Conservation (phyloP, 148 eudicot species). For the Fagopyrum esculentum region DNA sequence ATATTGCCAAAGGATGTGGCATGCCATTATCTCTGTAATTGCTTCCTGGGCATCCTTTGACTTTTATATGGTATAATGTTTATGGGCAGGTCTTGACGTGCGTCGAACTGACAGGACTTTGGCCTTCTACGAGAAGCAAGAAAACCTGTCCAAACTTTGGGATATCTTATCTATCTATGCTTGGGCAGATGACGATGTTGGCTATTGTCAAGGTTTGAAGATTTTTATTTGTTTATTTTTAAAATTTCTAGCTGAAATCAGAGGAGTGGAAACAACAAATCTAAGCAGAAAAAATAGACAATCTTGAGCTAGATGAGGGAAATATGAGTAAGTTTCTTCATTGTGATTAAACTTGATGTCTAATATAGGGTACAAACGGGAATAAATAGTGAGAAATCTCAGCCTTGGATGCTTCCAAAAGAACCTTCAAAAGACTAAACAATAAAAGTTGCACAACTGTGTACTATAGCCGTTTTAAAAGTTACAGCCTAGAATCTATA, state of each 20-base stretch:
- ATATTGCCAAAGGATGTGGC: not conserved
- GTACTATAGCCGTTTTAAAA: too few species aligned
- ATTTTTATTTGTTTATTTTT: not conserved
- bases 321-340: too few species aligned
- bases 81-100: constrained; percentile 81
- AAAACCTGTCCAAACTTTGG: constrained; percentile 87
- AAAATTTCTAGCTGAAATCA: not conserved
- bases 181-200: constrained; percentile 87
- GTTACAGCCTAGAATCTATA: too few species aligned
- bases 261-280: too few species aligned
- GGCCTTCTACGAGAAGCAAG: constrained; percentile 79
- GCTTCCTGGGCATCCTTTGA: constrained; percentile 8
- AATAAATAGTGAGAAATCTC: too few species aligned
- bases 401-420: too few species aligned
- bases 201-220: constrained; percentile 83
- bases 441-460: too few species aligned
- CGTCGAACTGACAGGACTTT: constrained; percentile 88
- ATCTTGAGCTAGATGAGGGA: too few species aligned
- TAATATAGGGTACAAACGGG: too few species aligned
- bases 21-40: not conserved
- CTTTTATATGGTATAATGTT: constrained; percentile 14
- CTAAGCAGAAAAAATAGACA: too few species aligned
- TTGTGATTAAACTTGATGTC: too few species aligned
- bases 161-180: constrained; percentile 84
- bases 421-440: too few species aligned